Base-by-base conservation (phyloP, 305 asterid genomes). In the Galium porrigens region DNA sequence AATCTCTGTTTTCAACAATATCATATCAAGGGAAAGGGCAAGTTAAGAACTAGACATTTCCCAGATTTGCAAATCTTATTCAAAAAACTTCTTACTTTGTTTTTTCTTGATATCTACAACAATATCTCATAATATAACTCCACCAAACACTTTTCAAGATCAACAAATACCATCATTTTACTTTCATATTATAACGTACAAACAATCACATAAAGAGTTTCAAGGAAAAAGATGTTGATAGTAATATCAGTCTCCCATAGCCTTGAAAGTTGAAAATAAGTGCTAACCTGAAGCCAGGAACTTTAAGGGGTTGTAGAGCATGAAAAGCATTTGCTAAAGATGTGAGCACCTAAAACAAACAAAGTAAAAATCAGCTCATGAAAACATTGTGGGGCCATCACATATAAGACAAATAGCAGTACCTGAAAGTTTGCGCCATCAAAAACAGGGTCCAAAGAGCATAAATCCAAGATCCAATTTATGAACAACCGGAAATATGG, bases 371-470 rank as follows among this genome's bases (percentile, higher is more conserved):
- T 67, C 49, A 70, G 69, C 29, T 0, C 39, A 25, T 10, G 48
- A 55, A 54, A 42, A 55, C 57, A 52, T 37, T 25, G 34, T 29
- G 33, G 29, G 41, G n/a, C 17, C 39, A 58, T 54, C 64, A 62
- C 39, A 67, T 55, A 52, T 22, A 44, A 1, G 49, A 51, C n/a
- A 55, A 29, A 51, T 34, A 59, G 44, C 65, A 68, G 55, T 66
- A 90, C 97, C 94, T 90, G 97, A 73, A 90, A 88, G 78, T 90
- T 87, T 67, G 95, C 87, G 72, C 99, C 97, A 68, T 90, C 99
- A 73, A 82, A 84, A 64, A 90, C 85, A 25, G 95, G 95, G 10
- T 94, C 99, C 84, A 94, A 76, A 57, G 90, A 82, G 77, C 90
- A 80, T 80, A 90, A 79, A 79, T 94, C 97, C 74, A 84, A 79